phyloP scores from a whole-genome alignment of 495 filamentous ascomycete species.

The Aspergillus cavernicola region DNA sequence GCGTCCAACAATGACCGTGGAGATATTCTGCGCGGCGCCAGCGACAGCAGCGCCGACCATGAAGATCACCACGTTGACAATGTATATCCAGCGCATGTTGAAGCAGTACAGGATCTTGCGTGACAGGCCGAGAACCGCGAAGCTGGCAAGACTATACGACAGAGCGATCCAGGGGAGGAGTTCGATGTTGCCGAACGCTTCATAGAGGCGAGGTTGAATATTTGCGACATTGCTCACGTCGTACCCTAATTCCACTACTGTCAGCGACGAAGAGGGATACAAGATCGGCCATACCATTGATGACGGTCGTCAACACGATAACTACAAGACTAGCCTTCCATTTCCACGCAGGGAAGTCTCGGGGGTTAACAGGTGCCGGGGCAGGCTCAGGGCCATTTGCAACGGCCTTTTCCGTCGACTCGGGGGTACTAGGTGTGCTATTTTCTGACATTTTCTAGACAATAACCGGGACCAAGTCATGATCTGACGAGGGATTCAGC shows the following conservation, averaged over 20 bases:
- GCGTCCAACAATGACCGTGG: constrained; percentile 30
- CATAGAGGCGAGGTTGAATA: constrained; percentile 14
- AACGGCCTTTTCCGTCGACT: too few species aligned
- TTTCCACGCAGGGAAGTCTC: constrained; percentile 6
- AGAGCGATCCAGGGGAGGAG: constrained; percentile 18
- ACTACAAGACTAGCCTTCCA: constrained; percentile 10
- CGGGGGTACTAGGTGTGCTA: too few species aligned
- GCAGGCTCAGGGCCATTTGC: too few species aligned
- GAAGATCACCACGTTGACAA: constrained; percentile 24
- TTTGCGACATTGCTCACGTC: constrained; percentile 18
- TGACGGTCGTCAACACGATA: constrained; percentile 6
- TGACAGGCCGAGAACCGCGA: constrained; percentile 8
- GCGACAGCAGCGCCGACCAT: constrained; percentile 30
- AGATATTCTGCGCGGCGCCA: constrained; percentile 29
- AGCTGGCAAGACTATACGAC: constrained; percentile 11
- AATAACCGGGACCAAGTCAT: too few species aligned
- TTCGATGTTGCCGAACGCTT: constrained; percentile 12
- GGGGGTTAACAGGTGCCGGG: background rate
- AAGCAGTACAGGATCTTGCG: constrained; percentile 21
- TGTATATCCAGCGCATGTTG: constrained; percentile 30
- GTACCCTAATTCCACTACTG: constrained; percentile 12
- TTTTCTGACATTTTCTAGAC: too few species aligned
- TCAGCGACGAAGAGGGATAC: background rate
- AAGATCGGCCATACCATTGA: constrained; percentile 5
- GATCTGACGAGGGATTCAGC: too few species aligned